These are phyloP conservation scores for Pyrenopolyporus hunteri DNA, from an alignment of 495 filamentous ascomycete species.

Conservation along the genomic window DNA sequence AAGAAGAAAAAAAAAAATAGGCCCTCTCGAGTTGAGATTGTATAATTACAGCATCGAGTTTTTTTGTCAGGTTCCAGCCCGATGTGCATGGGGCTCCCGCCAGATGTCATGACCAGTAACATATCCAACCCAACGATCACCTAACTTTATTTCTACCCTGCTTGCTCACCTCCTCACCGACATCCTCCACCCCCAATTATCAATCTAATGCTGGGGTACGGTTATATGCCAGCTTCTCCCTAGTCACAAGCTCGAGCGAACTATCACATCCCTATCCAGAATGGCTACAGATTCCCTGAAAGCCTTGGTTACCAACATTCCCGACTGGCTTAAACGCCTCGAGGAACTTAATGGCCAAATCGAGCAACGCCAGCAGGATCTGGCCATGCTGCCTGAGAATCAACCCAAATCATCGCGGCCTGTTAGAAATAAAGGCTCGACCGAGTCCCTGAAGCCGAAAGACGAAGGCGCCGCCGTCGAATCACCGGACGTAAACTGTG, in stretches of 20 bases:
- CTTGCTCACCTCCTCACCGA: conserved; percentile 37
- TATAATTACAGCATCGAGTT: conserved; percentile 5
- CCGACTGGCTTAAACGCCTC: conserved; percentile 69
- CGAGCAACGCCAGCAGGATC: conserved; percentile 70
- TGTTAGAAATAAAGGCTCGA: conserved; percentile 65
- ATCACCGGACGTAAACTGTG: conserved; percentile 19
- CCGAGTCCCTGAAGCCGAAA: conserved; percentile 64
- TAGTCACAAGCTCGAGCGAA: conserved; percentile 1
- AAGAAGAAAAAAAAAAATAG: neutral
- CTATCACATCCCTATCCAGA: conserved; percentile 2
- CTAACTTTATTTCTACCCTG: conserved; percentile 21
- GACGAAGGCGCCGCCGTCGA: conserved; percentile 52
- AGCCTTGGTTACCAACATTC: conserved; percentile 66
- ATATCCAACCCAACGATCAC: conserved; percentile 19
- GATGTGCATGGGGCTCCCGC: conserved; percentile 21
- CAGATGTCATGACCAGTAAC: conserved; percentile 23
- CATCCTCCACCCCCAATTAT: conserved; percentile 16
- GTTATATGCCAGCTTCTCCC: conserved; percentile 1
- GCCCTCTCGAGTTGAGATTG: conserved; percentile 8
- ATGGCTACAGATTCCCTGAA: conserved; percentile 67
- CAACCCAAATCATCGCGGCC: conserved; percentile 46
- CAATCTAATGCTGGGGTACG: conserved; percentile 30
- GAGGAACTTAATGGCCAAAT: conserved; percentile 74
- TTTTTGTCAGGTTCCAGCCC: conserved; percentile 16
- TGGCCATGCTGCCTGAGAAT: conserved; percentile 56